Conservation (phyloP, 2,329 filamentous ascomycete species). For the Penicillium decumbens region DNA sequence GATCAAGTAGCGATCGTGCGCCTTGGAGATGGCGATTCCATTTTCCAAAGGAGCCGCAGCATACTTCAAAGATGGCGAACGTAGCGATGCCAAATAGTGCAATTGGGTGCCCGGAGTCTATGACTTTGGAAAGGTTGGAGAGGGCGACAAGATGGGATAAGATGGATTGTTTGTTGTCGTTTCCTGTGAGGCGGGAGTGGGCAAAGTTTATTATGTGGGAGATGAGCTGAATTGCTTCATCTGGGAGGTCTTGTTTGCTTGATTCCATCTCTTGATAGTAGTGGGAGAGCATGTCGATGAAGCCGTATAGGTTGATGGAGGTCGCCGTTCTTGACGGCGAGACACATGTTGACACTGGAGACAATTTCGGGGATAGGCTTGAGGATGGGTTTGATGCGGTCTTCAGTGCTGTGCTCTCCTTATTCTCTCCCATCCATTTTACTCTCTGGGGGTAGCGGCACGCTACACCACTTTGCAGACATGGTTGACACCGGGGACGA, state of each 20-base stretch:
- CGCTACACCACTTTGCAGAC: slow-evolving; percentile 16
- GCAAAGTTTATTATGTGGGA: slow-evolving; percentile 25
- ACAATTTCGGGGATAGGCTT: not conserved
- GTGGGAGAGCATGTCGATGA: slow-evolving; percentile 22
- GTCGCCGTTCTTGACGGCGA: slow-evolving; percentile 1
- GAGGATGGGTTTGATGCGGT: not conserved
- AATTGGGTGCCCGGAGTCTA: slow-evolving; percentile 41
- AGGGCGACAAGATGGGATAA: slow-evolving; percentile 34
- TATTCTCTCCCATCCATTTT: slow-evolving; percentile 22
- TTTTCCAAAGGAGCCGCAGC: slow-evolving; percentile 41
- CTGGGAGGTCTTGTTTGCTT: slow-evolving; percentile 17
- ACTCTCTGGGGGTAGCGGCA: slow-evolving; percentile 28
- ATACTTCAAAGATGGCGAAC: slow-evolving; percentile 46
- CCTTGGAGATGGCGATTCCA: slow-evolving; percentile 39
- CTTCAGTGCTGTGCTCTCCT: slow-evolving; percentile 5
- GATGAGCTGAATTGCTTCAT: slow-evolving; percentile 23
- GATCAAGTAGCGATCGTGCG: slow-evolving; percentile 40
- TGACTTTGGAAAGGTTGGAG: slow-evolving; percentile 37
- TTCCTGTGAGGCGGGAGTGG: slow-evolving; percentile 21
- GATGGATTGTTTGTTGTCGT: slow-evolving; percentile 18
- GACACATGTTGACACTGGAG: not conserved
- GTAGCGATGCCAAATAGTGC: slow-evolving; percentile 44
- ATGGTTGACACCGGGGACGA: slow-evolving; percentile 26
- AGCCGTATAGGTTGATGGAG: slow-evolving; percentile 24
- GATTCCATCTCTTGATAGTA: slow-evolving; percentile 25